Conservation (phyloP, 257 asterid genomes). For the Apocynum venetum region DNA sequence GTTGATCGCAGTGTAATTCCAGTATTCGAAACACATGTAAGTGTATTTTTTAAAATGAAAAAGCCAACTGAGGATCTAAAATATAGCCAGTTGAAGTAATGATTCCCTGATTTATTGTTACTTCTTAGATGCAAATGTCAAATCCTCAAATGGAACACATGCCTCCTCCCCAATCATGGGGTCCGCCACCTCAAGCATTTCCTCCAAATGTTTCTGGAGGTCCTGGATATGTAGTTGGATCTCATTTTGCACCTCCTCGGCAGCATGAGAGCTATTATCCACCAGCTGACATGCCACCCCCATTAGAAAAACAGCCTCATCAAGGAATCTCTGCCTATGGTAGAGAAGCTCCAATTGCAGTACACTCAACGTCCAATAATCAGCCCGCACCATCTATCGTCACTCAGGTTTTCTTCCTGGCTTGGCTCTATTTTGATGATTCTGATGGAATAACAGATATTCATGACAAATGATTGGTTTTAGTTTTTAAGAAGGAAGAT, state of each 20-base stretch:
- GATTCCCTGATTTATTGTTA: conserved; percentile 7
- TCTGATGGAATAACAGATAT: background rate
- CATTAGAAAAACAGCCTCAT: conserved; percentile 68
- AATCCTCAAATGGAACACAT: conserved; percentile 56
- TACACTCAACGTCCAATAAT: conserved; percentile 56
- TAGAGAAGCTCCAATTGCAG: conserved; percentile 61
- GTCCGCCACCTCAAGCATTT: conserved; percentile 72
- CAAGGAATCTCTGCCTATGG: conserved; percentile 85
- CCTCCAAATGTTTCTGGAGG: conserved; percentile 51
- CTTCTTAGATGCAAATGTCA: conserved; percentile 61
- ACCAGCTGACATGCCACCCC: conserved; percentile 59
- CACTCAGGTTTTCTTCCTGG: conserved; percentile 59
- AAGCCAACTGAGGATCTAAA: background rate
- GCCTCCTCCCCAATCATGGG: conserved; percentile 82
- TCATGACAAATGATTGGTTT: background rate
- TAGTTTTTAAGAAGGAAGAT: background rate
- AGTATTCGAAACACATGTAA: conserved; percentile 74
- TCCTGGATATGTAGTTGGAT: conserved; percentile 62
- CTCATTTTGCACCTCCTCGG: conserved; percentile 62
- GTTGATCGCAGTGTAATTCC: conserved; percentile 81
- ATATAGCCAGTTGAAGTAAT: conserved; percentile 4
- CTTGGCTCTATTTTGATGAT: conserved; percentile 12
- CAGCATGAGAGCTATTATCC: conserved; percentile 73
- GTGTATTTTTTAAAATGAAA: conserved; percentile 25
- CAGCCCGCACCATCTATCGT: conserved; percentile 67